Conservation (phyloP, 805 yeast genomes). For the Kodamaea kakaduensis region DNA sequence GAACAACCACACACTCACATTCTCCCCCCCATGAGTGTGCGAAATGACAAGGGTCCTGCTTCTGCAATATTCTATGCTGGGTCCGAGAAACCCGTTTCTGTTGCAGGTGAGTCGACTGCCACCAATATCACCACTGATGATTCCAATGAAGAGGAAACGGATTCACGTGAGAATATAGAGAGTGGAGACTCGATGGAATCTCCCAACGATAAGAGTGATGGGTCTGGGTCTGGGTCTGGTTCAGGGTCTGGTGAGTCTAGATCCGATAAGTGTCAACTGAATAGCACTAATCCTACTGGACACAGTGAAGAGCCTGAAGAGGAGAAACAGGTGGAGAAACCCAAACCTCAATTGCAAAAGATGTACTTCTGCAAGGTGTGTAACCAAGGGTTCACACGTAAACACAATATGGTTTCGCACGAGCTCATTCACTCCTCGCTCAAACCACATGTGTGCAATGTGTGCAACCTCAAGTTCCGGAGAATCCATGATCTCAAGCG, state of each 20-base stretch:
- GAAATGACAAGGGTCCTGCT: no score
- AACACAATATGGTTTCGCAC: constrained; percentile 72
- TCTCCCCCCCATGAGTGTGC: neutral
- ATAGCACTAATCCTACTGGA: neutral
- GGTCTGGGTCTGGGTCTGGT: neutral
- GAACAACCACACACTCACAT: neutral
- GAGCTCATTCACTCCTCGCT: constrained; percentile 61
- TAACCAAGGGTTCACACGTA: constrained; percentile 61
- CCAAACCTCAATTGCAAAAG: constrained; percentile 15
- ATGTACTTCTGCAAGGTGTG: constrained; percentile 55
- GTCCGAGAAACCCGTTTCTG: neutral
- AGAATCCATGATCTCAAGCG: constrained; percentile 74
- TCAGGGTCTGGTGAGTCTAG: neutral
- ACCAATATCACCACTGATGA: constrained; percentile 4
- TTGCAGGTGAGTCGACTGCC: constrained; percentile 1
- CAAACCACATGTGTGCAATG: constrained; percentile 60
- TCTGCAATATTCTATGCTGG: no score
- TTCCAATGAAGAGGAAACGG: constrained; percentile 1
- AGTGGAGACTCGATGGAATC: neutral
- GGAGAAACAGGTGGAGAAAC: neutral
- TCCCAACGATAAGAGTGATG: constrained; percentile 2
- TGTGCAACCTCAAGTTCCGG: constrained; percentile 61
- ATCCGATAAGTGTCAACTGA: neutral
- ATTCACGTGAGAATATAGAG: neutral
- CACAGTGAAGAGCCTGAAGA: neutral